Conservation (phyloP, 768 basidiomycete species). For the Royoungia palumana region DNA sequence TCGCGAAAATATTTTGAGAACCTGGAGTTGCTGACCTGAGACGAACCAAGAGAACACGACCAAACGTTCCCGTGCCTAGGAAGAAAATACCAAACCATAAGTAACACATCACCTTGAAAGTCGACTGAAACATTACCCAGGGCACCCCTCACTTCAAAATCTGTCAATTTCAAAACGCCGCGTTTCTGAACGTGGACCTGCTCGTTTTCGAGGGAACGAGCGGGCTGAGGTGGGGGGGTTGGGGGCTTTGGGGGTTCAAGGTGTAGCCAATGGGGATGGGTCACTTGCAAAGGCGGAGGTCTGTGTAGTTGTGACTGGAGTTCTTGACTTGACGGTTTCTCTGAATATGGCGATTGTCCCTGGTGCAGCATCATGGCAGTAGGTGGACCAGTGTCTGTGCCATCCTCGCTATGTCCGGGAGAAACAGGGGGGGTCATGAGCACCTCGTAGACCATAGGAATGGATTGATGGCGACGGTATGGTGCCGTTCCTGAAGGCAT, state of each 20-base stretch:
- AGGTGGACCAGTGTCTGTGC: slow-evolving; percentile 16
- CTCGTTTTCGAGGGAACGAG: slow-evolving; percentile 67
- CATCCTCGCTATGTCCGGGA: slow-evolving; percentile 48
- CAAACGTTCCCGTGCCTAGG: slow-evolving; percentile 96
- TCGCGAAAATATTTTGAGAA: slow-evolving; percentile 60
- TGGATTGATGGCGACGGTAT: slow-evolving; percentile 36
- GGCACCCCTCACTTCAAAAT: slow-evolving; percentile 80
- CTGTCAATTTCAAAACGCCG: slow-evolving; percentile 61
- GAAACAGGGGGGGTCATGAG: slow-evolving; percentile 73
- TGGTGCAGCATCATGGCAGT: slow-evolving; percentile 8
- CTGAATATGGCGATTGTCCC: slow-evolving; percentile 10
- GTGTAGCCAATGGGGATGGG: slow-evolving; percentile 13
- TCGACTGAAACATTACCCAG: slow-evolving; percentile 47
- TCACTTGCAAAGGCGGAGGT: slow-evolving; percentile 2
- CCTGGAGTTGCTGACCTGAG: slow-evolving; percentile 51
- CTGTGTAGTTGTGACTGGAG: slow-evolving; percentile 4
- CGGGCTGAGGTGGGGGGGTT: slow-evolving; percentile 39
- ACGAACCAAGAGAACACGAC: slow-evolving; percentile 85
- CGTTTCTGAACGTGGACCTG: slow-evolving; percentile 55
- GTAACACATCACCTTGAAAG: neutral
- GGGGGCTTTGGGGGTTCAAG: slow-evolving; percentile 1
- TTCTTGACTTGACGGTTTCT: slow-evolving; percentile 10
- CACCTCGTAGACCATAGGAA: slow-evolving; percentile 47
- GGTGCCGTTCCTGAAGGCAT: slow-evolving; percentile 13
- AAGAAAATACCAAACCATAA: neutral